Conservation (phyloP, 306 rosid species). For the Morella rubra region DNA sequence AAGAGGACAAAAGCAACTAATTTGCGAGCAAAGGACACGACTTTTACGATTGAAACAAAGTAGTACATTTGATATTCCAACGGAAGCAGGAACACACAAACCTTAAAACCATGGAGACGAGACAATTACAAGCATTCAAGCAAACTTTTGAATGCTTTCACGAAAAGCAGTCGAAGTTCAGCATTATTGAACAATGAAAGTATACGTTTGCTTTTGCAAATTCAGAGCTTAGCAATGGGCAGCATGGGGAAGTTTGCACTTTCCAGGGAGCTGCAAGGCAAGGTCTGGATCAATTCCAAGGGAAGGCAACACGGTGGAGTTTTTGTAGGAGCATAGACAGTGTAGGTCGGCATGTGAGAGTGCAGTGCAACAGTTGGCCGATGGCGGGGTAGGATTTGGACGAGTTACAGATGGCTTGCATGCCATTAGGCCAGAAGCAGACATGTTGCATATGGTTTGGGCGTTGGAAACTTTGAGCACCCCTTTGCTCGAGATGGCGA, state of each 20-base stretch:
- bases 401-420: conserved; percentile 53
- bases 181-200: background rate
- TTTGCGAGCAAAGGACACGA: background rate
- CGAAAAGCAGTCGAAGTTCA: background rate
- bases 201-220: background rate
- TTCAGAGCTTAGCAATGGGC: conserved; percentile 35
- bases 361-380: conserved; percentile 34
- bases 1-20: background rate
- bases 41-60: background rate
- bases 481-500: conserved; percentile 15
- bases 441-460: conserved; percentile 49
- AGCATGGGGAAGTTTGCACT: conserved; percentile 53
- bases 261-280: conserved; percentile 53
- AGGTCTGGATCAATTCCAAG: conserved; percentile 59
- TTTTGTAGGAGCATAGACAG: conserved; percentile 55
- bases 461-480: conserved; percentile 20
- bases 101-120: background rate
- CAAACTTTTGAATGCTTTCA: background rate
- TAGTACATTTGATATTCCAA: background rate
- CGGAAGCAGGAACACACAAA: background rate
- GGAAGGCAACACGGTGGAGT: conserved; percentile 51
- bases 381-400: conserved; percentile 48
- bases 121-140: background rate
- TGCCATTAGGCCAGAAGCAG: conserved; percentile 30
- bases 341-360: conserved; percentile 43